A percentile compares a stretch with the other conserved stretches of the same genome.
Evolutionary conservation across 257 asterid species (phyloP).

Genomic region (Rhazya stricta): DNA sequence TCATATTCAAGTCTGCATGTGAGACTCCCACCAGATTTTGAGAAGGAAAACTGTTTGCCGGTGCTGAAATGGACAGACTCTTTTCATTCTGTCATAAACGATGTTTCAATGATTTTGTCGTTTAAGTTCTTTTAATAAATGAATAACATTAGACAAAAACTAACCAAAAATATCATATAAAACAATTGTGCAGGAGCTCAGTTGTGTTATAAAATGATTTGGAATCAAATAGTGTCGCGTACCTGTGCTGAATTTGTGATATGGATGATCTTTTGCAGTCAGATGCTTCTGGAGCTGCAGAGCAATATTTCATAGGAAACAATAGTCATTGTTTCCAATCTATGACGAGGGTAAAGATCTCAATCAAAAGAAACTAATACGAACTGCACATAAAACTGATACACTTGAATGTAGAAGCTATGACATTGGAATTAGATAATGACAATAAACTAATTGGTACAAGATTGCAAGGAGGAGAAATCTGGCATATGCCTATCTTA

Average conservation of each 20-base stretch:
- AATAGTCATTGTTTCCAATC: not conserved
- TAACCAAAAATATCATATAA: not conserved
- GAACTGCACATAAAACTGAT: not conserved
- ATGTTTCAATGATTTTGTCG: not conserved
- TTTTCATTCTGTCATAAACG: not conserved
- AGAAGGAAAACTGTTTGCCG: not conserved
- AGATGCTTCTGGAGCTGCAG: conserved; percentile 92
- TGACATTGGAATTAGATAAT: not conserved
- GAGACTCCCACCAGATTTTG: not conserved
- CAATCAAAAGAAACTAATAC: not conserved
- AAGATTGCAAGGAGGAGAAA: not conserved
- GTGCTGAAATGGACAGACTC: not conserved
- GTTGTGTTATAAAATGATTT: conserved; percentile 4
- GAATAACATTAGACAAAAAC: not conserved
- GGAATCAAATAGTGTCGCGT: conserved; percentile 18
- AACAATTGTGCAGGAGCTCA: not conserved
- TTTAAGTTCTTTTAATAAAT: not conserved
- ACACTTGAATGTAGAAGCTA: not conserved
- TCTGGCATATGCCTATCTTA: not conserved
- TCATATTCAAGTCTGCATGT: not conserved
- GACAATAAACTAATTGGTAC: not conserved
- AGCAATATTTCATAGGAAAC: conserved; percentile 12
- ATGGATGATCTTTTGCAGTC: conserved; percentile 68
- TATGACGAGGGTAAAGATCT: not conserved
- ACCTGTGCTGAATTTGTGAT: conserved; percentile 99